Base-by-base conservation (phyloP, 2,329 filamentous ascomycete species). In the Colletotrichum filicis region DNA sequence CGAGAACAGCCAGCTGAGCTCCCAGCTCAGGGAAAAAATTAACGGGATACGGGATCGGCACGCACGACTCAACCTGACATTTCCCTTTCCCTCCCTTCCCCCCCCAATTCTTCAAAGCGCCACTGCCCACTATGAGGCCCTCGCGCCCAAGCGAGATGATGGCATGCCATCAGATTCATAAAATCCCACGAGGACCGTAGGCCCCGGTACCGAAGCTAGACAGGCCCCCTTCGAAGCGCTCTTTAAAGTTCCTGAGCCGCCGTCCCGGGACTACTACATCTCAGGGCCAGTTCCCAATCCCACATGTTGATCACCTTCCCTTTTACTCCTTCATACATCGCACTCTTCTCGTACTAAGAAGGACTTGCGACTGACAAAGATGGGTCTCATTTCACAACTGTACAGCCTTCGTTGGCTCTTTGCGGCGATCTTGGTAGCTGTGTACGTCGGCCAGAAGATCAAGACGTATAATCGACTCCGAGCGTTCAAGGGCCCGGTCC, bases 381-480 rank as follows among this genome's bases (percentile, higher is more conserved):
- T 73, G 70, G 7, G 57, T 30, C 22, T 65, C 32, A n/a, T 32
- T 57, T 49, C 62, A 16, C 62, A 52, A 19, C 30, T 64, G 24
- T 72, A 72, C 32, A 56, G 58, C 68, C 42, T 67, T 26, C 58
- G 63, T 16, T 74, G 71, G 71, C 46, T 49, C 4, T 16, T 57
- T 6, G 68, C 64, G 6, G n/a, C 35, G 5, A 11, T 56, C 22
- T 2, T 74, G 37, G 19, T 74, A 2, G 14, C 32, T 16, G 7
- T 61, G 0, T 74, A 72, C 24, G 52, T 14, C 5, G 63, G 28
- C 16, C 57, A 59, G 1, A 74, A 74, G 16, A 3, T 74, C 28
- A 58, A 6, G 42, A 56, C 71, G 2, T 74, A 74, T 19, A 67
- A 71, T 8, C 62, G 71, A 4, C 63, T 74, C 3, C 71, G 30